These are phyloP conservation scores for Gremmenia infestans DNA, from an alignment of 2,329 filamentous ascomycete genomes.

Conservation along the genomic window DNA sequence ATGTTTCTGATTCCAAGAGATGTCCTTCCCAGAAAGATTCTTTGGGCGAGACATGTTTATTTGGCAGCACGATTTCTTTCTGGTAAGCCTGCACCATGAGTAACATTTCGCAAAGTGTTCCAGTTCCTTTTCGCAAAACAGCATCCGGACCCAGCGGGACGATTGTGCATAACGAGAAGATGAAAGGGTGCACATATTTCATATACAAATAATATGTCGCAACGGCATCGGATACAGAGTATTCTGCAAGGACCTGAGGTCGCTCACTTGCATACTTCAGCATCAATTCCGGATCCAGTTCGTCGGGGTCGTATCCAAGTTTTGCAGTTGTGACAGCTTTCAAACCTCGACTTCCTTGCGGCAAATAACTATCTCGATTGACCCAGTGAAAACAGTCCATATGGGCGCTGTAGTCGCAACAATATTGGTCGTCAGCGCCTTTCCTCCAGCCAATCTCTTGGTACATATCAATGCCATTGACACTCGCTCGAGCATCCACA, in stretches of 20 bases:
- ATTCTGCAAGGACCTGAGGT: constrained; percentile 91
- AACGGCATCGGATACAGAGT: constrained; percentile 97
- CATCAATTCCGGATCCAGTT: constrained; percentile 97
- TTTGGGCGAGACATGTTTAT: constrained; percentile 87
- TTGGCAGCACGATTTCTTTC: constrained; percentile 85
- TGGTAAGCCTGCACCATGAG: constrained; percentile 98
- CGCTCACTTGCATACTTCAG: constrained; percentile 84
- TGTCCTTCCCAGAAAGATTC: constrained; percentile 98
- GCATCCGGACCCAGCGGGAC: constrained; percentile 90
- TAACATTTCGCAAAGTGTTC: constrained; percentile 98
- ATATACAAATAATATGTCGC: constrained; percentile 99
- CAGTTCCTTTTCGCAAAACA: constrained; percentile 88
- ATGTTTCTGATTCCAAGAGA: constrained; percentile 92
- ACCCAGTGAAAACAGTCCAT: constrained; percentile 99
- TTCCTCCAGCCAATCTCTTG: constrained; percentile 96
- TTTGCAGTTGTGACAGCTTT: constrained; percentile 98
- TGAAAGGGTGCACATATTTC: constrained; percentile 99
- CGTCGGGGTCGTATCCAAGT: constrained; percentile 95
- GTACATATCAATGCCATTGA: constrained; percentile 98
- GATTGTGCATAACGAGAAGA: constrained; percentile 97
- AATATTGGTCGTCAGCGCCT: constrained; percentile 92
- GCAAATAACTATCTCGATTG: constrained; percentile 95
- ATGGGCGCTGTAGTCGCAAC: constrained; percentile 92
- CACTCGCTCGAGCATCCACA: constrained; percentile 86
- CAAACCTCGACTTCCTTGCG: constrained; percentile 91